These are phyloP conservation scores for Salix udensis DNA, from an alignment of 345 rosid species.

Conservation along the genomic window DNA sequence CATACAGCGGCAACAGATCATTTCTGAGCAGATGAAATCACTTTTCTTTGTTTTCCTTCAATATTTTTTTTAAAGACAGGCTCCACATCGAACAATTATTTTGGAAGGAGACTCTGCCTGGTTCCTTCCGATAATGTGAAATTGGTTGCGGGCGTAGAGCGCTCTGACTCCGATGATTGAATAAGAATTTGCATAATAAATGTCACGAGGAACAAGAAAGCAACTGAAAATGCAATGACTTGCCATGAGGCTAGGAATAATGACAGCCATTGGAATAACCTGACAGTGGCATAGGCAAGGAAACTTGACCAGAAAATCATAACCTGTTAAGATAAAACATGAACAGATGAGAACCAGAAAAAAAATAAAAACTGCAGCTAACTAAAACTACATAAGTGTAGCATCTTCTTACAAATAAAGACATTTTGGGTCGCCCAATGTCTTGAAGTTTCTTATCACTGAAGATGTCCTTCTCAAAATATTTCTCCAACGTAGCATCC, in stretches of 20 bases:
- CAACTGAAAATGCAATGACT: constrained; percentile 51
- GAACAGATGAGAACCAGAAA: not conserved
- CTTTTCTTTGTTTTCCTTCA: too few relatives aligned
- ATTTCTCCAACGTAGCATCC: constrained; percentile 82
- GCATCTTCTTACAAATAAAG: constrained; percentile 54
- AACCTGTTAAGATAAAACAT: constrained; percentile 1
- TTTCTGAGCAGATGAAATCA: too few relatives aligned
- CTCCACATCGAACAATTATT: not conserved
- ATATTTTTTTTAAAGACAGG: too few relatives aligned
- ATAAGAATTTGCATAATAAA: constrained; percentile 78
- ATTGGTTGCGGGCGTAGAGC: constrained; percentile 66
- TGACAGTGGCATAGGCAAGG: constrained; percentile 46
- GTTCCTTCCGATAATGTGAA: constrained; percentile 4
- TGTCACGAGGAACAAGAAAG: constrained; percentile 54
- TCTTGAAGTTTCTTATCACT: constrained; percentile 58
- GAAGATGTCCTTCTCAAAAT: constrained; percentile 59
- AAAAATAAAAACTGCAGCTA: not conserved
- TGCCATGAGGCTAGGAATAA: constrained; percentile 77
- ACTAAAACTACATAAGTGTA: not conserved
- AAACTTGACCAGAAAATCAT: constrained; percentile 56
- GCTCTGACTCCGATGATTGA: constrained; percentile 77
- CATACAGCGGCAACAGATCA: too few relatives aligned
- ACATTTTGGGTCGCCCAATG: constrained; percentile 63
- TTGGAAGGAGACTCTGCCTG: constrained; percentile 14
- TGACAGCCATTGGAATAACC: constrained; percentile 64